These are phyloP conservation scores for Cladosporium sp. DNA, from an alignment of 2,329 filamentous ascomycete species.

Conservation along the genomic window DNA sequence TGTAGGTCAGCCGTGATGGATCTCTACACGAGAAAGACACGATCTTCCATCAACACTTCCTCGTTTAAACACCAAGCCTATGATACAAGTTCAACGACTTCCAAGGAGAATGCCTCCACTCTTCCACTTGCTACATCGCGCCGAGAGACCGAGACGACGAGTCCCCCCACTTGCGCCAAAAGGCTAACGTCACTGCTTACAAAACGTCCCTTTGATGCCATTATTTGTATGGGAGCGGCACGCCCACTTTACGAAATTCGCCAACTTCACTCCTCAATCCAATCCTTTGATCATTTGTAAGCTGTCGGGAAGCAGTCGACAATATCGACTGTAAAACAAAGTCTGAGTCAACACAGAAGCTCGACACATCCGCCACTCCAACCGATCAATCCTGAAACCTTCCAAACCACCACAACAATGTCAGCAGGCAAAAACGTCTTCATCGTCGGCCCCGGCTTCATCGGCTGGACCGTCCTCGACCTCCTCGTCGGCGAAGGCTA, in stretches of 20 bases:
- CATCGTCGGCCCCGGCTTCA: slow-evolving; percentile 45
- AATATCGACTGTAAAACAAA: too few species aligned
- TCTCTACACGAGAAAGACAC: too few species aligned
- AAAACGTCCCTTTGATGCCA: not conserved
- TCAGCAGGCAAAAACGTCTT: slow-evolving; percentile 34
- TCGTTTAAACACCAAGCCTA: too few species aligned
- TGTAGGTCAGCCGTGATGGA: too few species aligned
- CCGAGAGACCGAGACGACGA: too few species aligned
- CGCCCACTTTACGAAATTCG: not conserved
- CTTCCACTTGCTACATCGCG: too few species aligned
- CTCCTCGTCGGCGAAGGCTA: slow-evolving; percentile 41
- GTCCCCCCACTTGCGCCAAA: not conserved
- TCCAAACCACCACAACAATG: slow-evolving; percentile 12
- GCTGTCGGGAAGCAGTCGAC: not conserved
- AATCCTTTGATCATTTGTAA: not conserved
- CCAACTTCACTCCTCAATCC: not conserved
- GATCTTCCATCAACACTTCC: too few species aligned
- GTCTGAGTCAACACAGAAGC: too few species aligned
- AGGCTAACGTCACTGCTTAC: slow-evolving; percentile 5
- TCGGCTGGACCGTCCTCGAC: slow-evolving; percentile 46
- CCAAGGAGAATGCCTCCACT: not conserved
- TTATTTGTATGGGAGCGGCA: not conserved
- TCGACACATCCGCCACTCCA: too few species aligned
- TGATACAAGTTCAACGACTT: too few species aligned
- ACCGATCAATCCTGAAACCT: not conserved